Evolutionary conservation across 768 basidiomycete species (phyloP), one percentile per base, ranked within the genome.

Genomic region (Boletus eberwhitei): DNA sequence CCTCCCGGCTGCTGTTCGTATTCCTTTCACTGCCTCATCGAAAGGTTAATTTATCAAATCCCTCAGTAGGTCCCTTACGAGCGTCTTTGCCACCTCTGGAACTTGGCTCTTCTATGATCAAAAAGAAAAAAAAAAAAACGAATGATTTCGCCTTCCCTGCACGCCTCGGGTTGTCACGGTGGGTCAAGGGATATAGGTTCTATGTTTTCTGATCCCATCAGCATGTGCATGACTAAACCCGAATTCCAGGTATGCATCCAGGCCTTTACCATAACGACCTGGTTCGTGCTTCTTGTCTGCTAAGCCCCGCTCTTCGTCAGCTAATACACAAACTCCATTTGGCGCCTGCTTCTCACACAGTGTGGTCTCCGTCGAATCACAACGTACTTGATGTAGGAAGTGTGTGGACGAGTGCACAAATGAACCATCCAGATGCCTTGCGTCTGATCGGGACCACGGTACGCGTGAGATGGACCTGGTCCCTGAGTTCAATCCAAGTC

Each of bases 381-480:
- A 84, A 80, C 85, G 84, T 8, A 79, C 85, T 59, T 82, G n/a
- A 37, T 19, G 17, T 9, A 86, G 64, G 87, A 83, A 85, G 85
- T 58, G 78, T 77, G n/a, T 78, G 81, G 19, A 82, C 75, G 37
- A 5, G 73, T 72, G 5, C 79, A 79, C 53, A 72, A 81, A 53
- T 75, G 84, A 22, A 75, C 83, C 14, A 83, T 85, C 64, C 86
- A 41, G 26, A 50, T 19, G 24, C 17, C 21, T 48, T 42, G 17
- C 29, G 26, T 45, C 22, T 42, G 37, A 37, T 79, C 64, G 83
- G 85, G 65, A 85, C 86, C 63, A 80, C 11, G 37, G 34, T 14
- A 37, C 36, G 36, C 19, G n/a, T 46, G 50, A 24, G 44, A 39
- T n/a, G 12, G 36, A 41, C 22, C 37, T 32, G 29, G n/a, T 22